A percentile compares a stretch with the other conserved stretches of the same genome.
Conservation (phyloP, 2,329 filamentous ascomycete genomes). For the Penicillium corylophilum region DNA sequence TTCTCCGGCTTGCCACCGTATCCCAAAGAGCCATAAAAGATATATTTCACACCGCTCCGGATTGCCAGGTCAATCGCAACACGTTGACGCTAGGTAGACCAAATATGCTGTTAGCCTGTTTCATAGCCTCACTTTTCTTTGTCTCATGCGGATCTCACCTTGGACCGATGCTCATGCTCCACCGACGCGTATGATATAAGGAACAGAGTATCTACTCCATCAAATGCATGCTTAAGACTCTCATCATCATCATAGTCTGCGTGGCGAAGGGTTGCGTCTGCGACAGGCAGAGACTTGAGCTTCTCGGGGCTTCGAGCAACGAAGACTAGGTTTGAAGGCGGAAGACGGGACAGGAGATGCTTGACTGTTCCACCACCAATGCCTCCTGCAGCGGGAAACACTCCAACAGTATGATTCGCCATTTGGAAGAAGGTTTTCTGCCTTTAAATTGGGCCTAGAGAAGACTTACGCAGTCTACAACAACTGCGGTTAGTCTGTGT, state of each 20-base stretch:
- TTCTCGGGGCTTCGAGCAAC: slow-evolving; percentile 4
- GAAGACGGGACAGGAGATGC: slow-evolving; percentile 3
- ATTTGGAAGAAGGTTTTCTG: too few species aligned
- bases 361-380: slow-evolving; percentile 9
- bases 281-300: not conserved
- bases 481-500: too few species aligned
- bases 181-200: slow-evolving; percentile 10
- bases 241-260: slow-evolving; percentile 9
- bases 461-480: too few species aligned
- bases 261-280: not conserved
- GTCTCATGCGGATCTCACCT: not conserved
- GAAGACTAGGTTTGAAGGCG: not conserved
- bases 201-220: slow-evolving; percentile 2
- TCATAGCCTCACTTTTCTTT: not conserved
- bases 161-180: not conserved
- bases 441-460: too few species aligned
- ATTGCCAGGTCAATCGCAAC: slow-evolving; percentile 12
- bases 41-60: slow-evolving; percentile 11
- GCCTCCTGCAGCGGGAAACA: slow-evolving; percentile 9
- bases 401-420: slow-evolving; percentile 51
- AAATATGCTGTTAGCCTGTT: not conserved
- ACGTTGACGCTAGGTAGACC: not conserved
- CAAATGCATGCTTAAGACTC: slow-evolving; percentile 5
- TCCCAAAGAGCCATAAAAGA: slow-evolving; percentile 17
- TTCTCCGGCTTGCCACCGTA: slow-evolving; percentile 6